A percentile compares a stretch with the other conserved stretches of the same genome.
Conservation (phyloP, 768 basidiomycete species). For the Lepiota venenata region DNA sequence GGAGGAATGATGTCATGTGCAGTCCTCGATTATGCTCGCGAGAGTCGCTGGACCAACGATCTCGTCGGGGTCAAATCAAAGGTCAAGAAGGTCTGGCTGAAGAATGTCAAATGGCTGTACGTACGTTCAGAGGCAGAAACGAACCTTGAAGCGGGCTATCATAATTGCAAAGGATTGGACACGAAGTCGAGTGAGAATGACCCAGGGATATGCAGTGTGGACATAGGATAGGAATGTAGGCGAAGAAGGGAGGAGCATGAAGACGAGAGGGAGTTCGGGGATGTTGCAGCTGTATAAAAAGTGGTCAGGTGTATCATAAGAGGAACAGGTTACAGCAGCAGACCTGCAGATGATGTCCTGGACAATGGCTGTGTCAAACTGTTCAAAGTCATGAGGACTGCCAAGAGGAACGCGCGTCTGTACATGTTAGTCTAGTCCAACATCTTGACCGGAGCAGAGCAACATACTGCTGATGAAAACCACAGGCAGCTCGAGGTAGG, state of each 20-base stretch:
- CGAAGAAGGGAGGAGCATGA: conserved; percentile 59
- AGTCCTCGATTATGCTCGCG: conserved; percentile 55
- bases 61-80: conserved; percentile 55
- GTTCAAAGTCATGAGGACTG: conserved; percentile 75
- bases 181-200: conserved; percentile 56
- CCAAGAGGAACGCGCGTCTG: too few species aligned
- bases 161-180: conserved; percentile 50
- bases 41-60: conserved; percentile 58
- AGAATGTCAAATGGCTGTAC: background rate
- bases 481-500: too few species aligned
- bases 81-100: conserved; percentile 55
- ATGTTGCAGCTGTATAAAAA: conserved; percentile 39
- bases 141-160: conserved; percentile 36
- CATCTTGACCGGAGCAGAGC: too few species aligned
- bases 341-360: conserved; percentile 76
- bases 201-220: conserved; percentile 54
- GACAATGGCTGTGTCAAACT: conserved; percentile 57
- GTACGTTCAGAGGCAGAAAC: background rate
- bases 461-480: too few species aligned
- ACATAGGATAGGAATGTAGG: conserved; percentile 54
- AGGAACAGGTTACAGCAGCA: background rate
- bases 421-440: too few species aligned
- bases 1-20: conserved; percentile 51
- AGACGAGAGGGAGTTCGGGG: conserved; percentile 54
- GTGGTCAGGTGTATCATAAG: background rate